phyloP scores from a whole-genome alignment of 2,329 filamentous ascomycete species.

The Ambrosiella cleistominuta region DNA sequence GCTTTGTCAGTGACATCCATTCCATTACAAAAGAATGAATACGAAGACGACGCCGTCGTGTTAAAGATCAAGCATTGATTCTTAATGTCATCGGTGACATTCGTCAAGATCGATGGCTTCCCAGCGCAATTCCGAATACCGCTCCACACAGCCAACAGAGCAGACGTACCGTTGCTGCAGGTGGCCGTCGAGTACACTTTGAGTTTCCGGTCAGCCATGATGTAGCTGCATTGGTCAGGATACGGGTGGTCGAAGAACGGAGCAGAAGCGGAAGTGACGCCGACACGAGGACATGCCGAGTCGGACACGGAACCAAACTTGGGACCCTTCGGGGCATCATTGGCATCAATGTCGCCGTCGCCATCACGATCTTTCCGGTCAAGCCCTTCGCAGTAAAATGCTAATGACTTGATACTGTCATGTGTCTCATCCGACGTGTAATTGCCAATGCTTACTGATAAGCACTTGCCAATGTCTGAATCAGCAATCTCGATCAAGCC shows the following conservation, averaged over 20 bases:
- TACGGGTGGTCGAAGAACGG: slow-evolving; percentile 13
- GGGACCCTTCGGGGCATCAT: slow-evolving; percentile 9
- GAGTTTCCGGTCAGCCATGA: slow-evolving; percentile 11
- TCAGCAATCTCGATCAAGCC: slow-evolving; percentile 12
- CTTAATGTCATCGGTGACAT: slow-evolving; percentile 19
- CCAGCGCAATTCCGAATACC: slow-evolving; percentile 50
- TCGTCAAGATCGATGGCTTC: slow-evolving; percentile 50
- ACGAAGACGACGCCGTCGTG: slow-evolving; percentile 9
- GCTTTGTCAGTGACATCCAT: slow-evolving; percentile 11
- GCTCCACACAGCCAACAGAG: slow-evolving; percentile 24
- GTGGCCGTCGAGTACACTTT: slow-evolving; percentile 11
- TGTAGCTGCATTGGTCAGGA: slow-evolving; percentile 13
- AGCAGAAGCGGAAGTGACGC: not conserved
- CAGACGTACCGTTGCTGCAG: slow-evolving; percentile 14
- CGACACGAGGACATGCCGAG: slow-evolving; percentile 10
- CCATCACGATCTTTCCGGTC: slow-evolving; percentile 4
- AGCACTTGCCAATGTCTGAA: slow-evolving; percentile 10
- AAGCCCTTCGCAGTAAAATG: slow-evolving; percentile 13
- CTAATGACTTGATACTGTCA: slow-evolving; percentile 8
- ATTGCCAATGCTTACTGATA: slow-evolving; percentile 3
- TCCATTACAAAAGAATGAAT: slow-evolving; percentile 12
- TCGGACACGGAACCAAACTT: slow-evolving; percentile 12
- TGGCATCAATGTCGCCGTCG: slow-evolving; percentile 7
- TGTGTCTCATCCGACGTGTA: slow-evolving; percentile 9
- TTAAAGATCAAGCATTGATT: slow-evolving; percentile 12